Evolutionary conservation across 2,329 filamentous ascomycete species (phyloP).

Genomic region (Stachybotrys elegans): DNA sequence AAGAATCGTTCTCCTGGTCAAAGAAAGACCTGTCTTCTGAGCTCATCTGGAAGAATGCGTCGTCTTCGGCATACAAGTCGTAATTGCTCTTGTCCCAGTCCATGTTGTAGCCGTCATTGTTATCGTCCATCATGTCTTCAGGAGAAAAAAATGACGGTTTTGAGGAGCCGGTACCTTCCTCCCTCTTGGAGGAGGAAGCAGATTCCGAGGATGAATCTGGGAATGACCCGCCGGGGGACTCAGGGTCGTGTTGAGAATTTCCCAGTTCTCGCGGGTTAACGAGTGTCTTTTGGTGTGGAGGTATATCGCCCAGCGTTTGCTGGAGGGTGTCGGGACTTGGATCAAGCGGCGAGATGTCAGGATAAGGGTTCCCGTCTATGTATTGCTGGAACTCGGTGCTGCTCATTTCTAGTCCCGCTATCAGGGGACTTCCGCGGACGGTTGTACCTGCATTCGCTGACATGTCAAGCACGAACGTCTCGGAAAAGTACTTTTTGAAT

Average conservation of each 20-base stretch:
- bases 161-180: slow-evolving; percentile 40
- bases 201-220: slow-evolving; percentile 50
- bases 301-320: no score
- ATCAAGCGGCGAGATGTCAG: no score
- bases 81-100: slow-evolving; percentile 36
- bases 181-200: slow-evolving; percentile 40
- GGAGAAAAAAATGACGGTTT: slow-evolving; percentile 32
- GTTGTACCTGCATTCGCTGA: slow-evolving; percentile 24
- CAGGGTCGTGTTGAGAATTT: slow-evolving; percentile 34
- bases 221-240: slow-evolving; percentile 36
- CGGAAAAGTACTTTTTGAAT: no score
- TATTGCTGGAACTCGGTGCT: slow-evolving; percentile 32
- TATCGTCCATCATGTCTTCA: slow-evolving; percentile 38
- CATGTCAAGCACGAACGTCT: slow-evolving; percentile 32
- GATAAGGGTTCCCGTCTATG: no score
- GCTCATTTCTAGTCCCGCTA: slow-evolving; percentile 30
- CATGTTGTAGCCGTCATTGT: slow-evolving; percentile 32
- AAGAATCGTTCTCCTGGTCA: no score
- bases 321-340: no score
- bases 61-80: no score
- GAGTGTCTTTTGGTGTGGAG: no score
- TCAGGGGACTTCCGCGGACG: slow-evolving; percentile 33
- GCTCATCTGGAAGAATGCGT: no score
- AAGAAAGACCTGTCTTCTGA: no score
- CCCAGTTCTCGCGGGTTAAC: no score